Evolutionary conservation across 257 asterid genomes (phyloP).

Genomic region (Capsicum pubescens): DNA sequence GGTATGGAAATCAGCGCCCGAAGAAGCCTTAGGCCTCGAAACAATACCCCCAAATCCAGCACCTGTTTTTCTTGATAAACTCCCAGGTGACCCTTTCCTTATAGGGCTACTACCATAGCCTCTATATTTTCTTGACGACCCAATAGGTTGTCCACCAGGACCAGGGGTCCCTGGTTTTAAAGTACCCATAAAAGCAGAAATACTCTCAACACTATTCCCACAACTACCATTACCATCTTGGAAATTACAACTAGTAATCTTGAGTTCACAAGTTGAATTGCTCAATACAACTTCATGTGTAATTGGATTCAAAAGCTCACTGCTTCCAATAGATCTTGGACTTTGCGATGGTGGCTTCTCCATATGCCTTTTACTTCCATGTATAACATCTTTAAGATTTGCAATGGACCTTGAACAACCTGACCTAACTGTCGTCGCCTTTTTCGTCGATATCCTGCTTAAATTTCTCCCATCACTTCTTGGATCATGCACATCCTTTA

Average conservation of each 20-base stretch:
- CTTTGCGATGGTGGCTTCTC: conserved; percentile 77
- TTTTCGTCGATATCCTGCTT: conserved; percentile 59
- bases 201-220: conserved; percentile 38
- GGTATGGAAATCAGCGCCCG: conserved; percentile 56
- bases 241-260: conserved; percentile 52
- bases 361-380: conserved; percentile 86
- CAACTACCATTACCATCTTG: conserved; percentile 35
- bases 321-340: conserved; percentile 89
- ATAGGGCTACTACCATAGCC: conserved; percentile 63
- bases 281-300: conserved; percentile 75
- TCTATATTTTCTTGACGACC: conserved; percentile 41
- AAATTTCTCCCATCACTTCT: conserved; percentile 38
- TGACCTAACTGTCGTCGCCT: conserved; percentile 46
- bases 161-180: conserved; percentile 82
- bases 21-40: conserved; percentile 53
- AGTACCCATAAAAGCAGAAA: conserved; percentile 54
- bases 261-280: conserved; percentile 76
- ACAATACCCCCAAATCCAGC: conserved; percentile 56
- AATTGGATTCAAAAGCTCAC: conserved; percentile 79
- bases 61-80: conserved; percentile 53
- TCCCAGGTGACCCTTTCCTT: conserved; percentile 56
- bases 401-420: conserved; percentile 95
- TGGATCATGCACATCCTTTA: conserved; percentile 63
- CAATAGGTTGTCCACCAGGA: conserved; percentile 45
- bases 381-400: conserved; percentile 81